These are phyloP conservation scores for Amesomyces nigricolor DNA, from an alignment of 2,329 filamentous ascomycete genomes.

Conservation along the genomic window DNA sequence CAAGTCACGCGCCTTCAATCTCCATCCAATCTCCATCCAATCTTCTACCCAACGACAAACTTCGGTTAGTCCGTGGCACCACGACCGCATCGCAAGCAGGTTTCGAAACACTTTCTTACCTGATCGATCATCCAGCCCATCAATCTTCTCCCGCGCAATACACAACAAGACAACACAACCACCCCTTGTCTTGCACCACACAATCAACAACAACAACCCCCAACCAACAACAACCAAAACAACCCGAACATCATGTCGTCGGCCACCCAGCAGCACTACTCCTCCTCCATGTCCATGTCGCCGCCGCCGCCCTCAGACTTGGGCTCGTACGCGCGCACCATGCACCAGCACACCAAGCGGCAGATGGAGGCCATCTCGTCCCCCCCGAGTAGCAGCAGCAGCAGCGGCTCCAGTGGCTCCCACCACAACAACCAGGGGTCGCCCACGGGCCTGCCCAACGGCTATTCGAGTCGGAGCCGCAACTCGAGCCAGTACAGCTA, in stretches of 20 bases:
- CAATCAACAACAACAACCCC: not conserved
- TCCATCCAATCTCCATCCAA: not conserved
- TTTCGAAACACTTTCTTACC: not conserved
- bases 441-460: conserved; percentile 27
- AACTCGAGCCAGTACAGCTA: conserved; percentile 22
- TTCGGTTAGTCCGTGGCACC: not conserved
- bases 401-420: not conserved
- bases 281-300: conserved; percentile 24
- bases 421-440: conserved; percentile 1
- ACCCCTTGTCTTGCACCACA: not conserved
- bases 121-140: not conserved
- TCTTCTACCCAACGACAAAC: too few species aligned
- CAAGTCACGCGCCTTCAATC: not conserved
- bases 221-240: not conserved
- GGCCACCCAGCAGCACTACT: conserved; percentile 12
- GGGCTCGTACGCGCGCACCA: conserved; percentile 49
- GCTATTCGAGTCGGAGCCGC: conserved; percentile 20
- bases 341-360: conserved; percentile 60
- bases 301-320: conserved; percentile 29
- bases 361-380: conserved; percentile 56
- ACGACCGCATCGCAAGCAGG: not conserved
- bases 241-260: conserved; percentile 12
- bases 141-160: not conserved
- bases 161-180: not conserved
- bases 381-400: conserved; percentile 30